Evolutionary conservation across 495 filamentous ascomycete genomes (phyloP).

Genomic region (Tuber indicum): DNA sequence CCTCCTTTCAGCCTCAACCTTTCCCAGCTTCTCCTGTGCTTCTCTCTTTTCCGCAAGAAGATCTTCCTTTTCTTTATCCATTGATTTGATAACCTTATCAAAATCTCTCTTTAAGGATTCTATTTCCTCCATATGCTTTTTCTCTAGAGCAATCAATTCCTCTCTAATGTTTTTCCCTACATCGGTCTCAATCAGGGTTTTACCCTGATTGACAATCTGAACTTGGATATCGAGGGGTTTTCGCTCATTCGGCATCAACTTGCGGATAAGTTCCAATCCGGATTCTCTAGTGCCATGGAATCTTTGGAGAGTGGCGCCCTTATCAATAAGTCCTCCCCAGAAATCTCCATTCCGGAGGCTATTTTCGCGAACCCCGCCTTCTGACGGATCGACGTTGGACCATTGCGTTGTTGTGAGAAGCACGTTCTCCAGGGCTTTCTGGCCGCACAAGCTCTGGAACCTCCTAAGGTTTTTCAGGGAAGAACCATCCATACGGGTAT

Average conservation of each 20-base stretch:
- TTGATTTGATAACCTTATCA: too few species aligned
- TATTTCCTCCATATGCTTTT: slow-evolving; percentile 2
- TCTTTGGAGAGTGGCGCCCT: slow-evolving; percentile 35
- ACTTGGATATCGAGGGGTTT: slow-evolving; percentile 44
- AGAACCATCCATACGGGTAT: slow-evolving; percentile 44
- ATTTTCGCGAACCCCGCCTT: slow-evolving; percentile 38
- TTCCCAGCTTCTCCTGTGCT: background rate
- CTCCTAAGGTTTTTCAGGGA: slow-evolving; percentile 45
- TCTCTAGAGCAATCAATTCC: slow-evolving; percentile 33
- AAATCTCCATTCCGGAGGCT: slow-evolving; percentile 45
- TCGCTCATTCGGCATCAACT: slow-evolving; percentile 12
- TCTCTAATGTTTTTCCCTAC: slow-evolving; percentile 41
- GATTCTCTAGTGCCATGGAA: slow-evolving; percentile 41
- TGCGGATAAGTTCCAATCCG: slow-evolving; percentile 38
- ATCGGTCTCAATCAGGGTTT: slow-evolving; percentile 41
- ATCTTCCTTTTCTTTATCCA: background rate
- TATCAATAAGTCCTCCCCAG: slow-evolving; percentile 44
- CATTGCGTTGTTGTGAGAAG: slow-evolving; percentile 49
- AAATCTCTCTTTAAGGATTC: background rate
- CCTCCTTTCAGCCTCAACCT: background rate
- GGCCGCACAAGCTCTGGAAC: slow-evolving; percentile 47
- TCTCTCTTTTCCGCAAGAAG: background rate
- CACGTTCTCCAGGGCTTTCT: slow-evolving; percentile 42
- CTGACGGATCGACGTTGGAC: slow-evolving; percentile 32
- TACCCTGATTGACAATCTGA: slow-evolving; percentile 42